These are phyloP conservation scores for Acephala macrosclerotiorum DNA, from an alignment of 2,329 filamentous ascomycete species.

Conservation along the genomic window DNA sequence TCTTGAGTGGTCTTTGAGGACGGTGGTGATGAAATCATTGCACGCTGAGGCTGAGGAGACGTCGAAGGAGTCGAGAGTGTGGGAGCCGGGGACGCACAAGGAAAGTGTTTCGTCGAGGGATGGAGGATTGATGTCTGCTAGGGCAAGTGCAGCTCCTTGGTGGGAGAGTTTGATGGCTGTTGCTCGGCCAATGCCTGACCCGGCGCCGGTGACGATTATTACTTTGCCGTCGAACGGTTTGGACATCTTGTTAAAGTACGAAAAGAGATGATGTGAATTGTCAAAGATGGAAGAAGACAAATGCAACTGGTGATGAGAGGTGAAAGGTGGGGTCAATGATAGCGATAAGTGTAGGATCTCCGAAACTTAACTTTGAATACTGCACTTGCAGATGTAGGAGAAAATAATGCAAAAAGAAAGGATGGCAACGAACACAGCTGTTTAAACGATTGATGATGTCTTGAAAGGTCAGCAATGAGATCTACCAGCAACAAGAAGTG, in stretches of 20 bases:
- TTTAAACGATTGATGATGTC: too few relatives aligned
- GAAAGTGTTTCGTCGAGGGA: slow-evolving; percentile 32
- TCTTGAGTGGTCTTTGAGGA: slow-evolving; percentile 36
- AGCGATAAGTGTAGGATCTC: slow-evolving; percentile 1
- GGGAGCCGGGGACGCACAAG: slow-evolving; percentile 20
- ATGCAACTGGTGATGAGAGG: not conserved
- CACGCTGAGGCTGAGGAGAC: slow-evolving; percentile 39
- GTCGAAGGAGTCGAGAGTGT: slow-evolving; percentile 38
- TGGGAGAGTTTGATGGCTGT: slow-evolving; percentile 40
- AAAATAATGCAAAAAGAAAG: too few relatives aligned
- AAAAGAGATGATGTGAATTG: not conserved
- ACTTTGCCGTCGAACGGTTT: slow-evolving; percentile 31
- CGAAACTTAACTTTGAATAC: too few relatives aligned
- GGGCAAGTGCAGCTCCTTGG: slow-evolving; percentile 38
- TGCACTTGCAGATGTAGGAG: too few relatives aligned
- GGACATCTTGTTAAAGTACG: slow-evolving; percentile 10
- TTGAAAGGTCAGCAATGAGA: too few relatives aligned
- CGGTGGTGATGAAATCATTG: slow-evolving; percentile 36
- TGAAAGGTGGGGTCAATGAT: slow-evolving; percentile 1
- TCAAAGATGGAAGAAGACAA: not conserved
- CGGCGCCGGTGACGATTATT: slow-evolving; percentile 42
- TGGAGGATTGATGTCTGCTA: slow-evolving; percentile 41
- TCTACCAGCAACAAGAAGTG: too few relatives aligned
- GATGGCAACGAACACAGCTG: too few relatives aligned
- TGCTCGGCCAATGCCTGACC: slow-evolving; percentile 40